These are phyloP conservation scores for Oxyria digyna DNA, from an alignment of 148 eudicot species.

Conservation along the genomic window DNA sequence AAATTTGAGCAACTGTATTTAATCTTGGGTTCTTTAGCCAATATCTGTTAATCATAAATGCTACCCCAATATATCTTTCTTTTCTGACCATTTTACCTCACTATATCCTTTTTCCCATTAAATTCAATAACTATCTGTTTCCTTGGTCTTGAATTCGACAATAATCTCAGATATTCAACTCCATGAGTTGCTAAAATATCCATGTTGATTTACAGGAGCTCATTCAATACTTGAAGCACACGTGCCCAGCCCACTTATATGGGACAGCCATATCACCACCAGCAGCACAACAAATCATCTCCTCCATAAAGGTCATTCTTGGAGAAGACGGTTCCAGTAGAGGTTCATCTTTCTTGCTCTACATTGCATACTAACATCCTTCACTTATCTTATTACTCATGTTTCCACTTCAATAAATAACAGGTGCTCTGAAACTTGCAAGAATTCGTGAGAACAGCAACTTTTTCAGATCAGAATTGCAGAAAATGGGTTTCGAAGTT, in stretches of 20 bases:
- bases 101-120: background rate
- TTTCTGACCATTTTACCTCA: background rate
- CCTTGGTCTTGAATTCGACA: background rate
- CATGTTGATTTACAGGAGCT: conserved; percentile 42
- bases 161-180: background rate
- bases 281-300: conserved; percentile 84
- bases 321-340: conserved; percentile 95
- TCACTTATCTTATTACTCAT: background rate
- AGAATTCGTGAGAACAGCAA: conserved; percentile 85
- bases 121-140: background rate
- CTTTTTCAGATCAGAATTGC: conserved; percentile 79
- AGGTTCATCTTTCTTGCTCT: conserved; percentile 28
- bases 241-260: conserved; percentile 86
- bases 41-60: background rate
- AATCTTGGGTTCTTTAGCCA: background rate
- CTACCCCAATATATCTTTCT: background rate
- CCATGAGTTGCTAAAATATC: background rate
- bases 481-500: conserved; percentile 84
- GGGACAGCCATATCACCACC: conserved; percentile 94
- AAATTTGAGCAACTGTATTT: background rate
- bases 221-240: conserved; percentile 56
- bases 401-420: background rate
- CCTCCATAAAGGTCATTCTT: conserved; percentile 65
- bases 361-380: background rate
- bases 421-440: conserved; percentile 88